Evolutionary conservation across 2,329 filamentous ascomycete species (phyloP).

Genomic region (Exophiala bonariae): DNA sequence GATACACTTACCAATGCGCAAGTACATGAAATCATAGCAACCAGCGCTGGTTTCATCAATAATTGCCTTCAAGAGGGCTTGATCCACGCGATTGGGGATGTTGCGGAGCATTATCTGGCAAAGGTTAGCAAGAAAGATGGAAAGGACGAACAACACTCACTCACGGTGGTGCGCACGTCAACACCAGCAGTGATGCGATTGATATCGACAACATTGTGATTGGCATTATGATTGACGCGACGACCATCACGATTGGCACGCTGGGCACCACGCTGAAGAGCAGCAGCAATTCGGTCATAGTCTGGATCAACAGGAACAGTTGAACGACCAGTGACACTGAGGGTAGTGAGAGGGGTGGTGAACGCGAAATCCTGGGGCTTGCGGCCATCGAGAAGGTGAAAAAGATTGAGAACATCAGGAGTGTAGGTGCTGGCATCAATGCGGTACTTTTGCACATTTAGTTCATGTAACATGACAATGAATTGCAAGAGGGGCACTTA

Average conservation of each 20-base stretch:
- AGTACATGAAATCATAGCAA: slow-evolving; percentile 91
- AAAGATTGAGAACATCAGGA: slow-evolving; percentile 14
- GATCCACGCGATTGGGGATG: slow-evolving; percentile 86
- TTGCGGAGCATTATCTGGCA: slow-evolving; percentile 87
- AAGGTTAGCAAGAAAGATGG: slow-evolving; percentile 10
- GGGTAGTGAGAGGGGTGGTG: too few relatives aligned
- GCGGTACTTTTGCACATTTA: neutral
- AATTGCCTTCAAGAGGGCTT: slow-evolving; percentile 71
- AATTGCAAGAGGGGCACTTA: too few relatives aligned
- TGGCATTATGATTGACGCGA: slow-evolving; percentile 28
- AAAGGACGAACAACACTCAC: slow-evolving; percentile 29
- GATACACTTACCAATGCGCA: slow-evolving; percentile 68
- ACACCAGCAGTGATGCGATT: slow-evolving; percentile 56
- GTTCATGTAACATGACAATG: too few relatives aligned
- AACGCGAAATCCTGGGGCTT: too few relatives aligned
- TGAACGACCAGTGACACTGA: slow-evolving; percentile 41
- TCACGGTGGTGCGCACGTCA: slow-evolving; percentile 74
- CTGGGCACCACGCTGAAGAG: slow-evolving; percentile 17
- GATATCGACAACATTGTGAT: slow-evolving; percentile 46
- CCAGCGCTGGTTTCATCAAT: slow-evolving; percentile 77
- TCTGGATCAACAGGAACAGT: slow-evolving; percentile 37
- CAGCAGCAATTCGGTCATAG: slow-evolving; percentile 30
- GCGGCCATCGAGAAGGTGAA: neutral
- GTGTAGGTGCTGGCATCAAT: slow-evolving; percentile 11
- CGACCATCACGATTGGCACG: slow-evolving; percentile 15